Base-by-base conservation (phyloP, 495 filamentous ascomycete species). In the Pyrenopolyporus hunteri region DNA sequence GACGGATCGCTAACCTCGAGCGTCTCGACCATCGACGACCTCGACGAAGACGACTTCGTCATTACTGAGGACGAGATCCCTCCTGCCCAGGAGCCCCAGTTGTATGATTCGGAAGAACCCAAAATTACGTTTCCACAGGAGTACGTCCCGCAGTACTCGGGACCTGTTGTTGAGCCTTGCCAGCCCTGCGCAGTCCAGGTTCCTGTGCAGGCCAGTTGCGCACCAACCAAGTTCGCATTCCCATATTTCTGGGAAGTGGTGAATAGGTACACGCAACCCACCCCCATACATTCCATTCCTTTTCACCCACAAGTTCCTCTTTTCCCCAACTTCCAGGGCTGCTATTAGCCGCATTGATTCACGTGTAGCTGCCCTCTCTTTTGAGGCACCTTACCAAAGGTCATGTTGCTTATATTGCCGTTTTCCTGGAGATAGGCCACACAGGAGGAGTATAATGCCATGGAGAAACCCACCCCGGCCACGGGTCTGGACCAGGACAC, bases 271-370 rank as follows among this genome's bases (percentile, higher is more conserved):
- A 69, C 72, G 4, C 73, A 73, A 53, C 67, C 72, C n/a, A 32
- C 64, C 36, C 75, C 72, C 10, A 66, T 77, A 20, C 76, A 76
- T 47, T 71, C 73, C 48, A 64, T 74, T 36, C 74, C 78, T n/a
- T 79, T 79, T 51, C 78, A 82, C 57, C 68, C 75, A 29, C 78
- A 79, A 65, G 73, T 78, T 53, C 77, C 73, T 26, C 58, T 79
- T 29, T 75, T 78, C 48, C 62, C 75, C 32, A 71, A 74, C 55
- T 73, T 80, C 68, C 78, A 79, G 69, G 73, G 76, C 53, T 80
- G 76, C 71, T 82, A 80, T 70, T 81, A 76, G 69, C 55, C 57
- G 53, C 56, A 68, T 43, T 64, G 51, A 57, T 44, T 59, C 8
- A 37, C 35, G 56, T 51, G 56, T 60, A 51, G 52, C 44, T 47